Evolutionary conservation across 1,284 basidiomycete species (phyloP), one percentile per base, ranked within the genome.

Genomic region (Marasmius tenuissimus): DNA sequence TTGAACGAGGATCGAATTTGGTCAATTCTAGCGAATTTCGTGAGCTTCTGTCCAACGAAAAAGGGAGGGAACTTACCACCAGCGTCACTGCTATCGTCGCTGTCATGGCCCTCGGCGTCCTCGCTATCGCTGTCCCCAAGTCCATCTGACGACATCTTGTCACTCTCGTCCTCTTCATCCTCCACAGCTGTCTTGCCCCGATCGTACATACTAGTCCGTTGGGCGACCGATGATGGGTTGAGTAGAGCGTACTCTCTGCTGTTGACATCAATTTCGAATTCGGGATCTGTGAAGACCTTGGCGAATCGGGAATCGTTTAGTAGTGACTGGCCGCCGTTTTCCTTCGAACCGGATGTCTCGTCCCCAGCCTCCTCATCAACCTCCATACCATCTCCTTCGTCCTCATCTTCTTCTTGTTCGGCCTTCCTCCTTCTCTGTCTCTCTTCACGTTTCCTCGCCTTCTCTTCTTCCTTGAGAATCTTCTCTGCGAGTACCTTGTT

Each of bases 401-500:
- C 79, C 35, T 67, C 75, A 42, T 65, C 75, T 2, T 76, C 74
- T 14, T 63, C 71, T 47, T 70, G 69, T 57, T 69, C 58, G 60
- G 65, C 57, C 72, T 35, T 69, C 76, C 59, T 72, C 77, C 58
- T 72, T 60, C 73, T 81, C 75, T 83, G 88, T 74, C 82, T 83
- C 70, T 88, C 85, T 61, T 86, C 86, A 65, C 79, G 80, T 71
- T 85, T 85, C 71, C 79, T 82, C 63, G 83, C 85, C 61, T 85
- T 84, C 76, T 92, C 92, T 69, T 91, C 86, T 58, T 93, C 89
- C 62, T 83, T 85, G 63, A 86, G 78, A 56, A 98, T 81, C 75
- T 91, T 92, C 78, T 96, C 93, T 7, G 97, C 97, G 18, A 99
- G 83, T 11, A 85, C 86, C 75, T 93, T 94, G 84, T 99, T 99